phyloP scores from a whole-genome alignment of 2,329 filamentous ascomycete species.

The Beauveria rudraprayagi region DNA sequence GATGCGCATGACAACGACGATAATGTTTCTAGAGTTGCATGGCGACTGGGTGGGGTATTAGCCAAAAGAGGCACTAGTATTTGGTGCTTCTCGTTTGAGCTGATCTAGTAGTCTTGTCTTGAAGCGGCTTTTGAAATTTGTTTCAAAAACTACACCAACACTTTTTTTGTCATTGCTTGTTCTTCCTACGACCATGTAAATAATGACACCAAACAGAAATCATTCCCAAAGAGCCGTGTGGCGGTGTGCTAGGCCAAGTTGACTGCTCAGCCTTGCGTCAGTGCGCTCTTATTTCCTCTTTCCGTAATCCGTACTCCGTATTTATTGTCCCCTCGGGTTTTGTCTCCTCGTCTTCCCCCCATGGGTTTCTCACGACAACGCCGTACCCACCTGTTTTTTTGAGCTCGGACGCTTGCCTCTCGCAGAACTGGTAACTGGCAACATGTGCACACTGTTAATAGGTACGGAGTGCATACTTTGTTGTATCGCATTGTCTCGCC shows the following conservation, averaged over 20 bases:
- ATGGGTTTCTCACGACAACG: not conserved
- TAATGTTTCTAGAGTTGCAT: not conserved
- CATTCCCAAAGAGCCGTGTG: not conserved
- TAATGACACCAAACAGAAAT: too few species aligned
- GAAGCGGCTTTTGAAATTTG: not conserved
- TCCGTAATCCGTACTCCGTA: not conserved
- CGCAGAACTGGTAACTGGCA: too few species aligned
- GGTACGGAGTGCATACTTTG: too few species aligned
- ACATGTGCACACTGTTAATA: too few species aligned
- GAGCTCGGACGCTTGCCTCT: conserved; percentile 3
- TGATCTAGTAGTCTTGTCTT: not conserved
- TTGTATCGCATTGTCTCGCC: not conserved
- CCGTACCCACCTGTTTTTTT: not conserved
- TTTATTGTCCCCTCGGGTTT: not conserved
- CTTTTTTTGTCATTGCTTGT: not conserved
- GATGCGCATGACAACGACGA: not conserved
- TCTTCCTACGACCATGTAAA: too few species aligned
- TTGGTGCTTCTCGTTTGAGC: not conserved
- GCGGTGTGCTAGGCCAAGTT: not conserved
- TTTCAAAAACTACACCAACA: not conserved
- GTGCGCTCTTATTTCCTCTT: not conserved
- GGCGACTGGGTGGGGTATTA: not conserved
- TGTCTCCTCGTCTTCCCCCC: not conserved
- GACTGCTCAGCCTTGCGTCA: conserved; percentile 7
- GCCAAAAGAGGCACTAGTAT: not conserved